Base-by-base conservation (phyloP, 1,284 basidiomycete genomes). In the Sporisorium scitamineum region DNA sequence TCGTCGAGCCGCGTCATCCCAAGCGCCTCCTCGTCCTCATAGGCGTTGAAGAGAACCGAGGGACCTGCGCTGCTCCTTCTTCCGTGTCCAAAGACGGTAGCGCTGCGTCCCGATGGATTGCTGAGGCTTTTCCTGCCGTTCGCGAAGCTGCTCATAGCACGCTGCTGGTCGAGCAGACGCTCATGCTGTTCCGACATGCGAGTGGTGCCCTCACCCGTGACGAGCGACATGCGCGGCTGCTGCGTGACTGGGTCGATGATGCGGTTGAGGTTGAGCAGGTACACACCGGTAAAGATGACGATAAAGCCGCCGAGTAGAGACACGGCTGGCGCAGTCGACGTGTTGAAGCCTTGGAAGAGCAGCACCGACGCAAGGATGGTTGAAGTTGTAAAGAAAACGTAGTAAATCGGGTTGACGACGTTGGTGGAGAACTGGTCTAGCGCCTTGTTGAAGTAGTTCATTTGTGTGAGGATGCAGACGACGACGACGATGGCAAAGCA, bases 381-480 rank as follows among this genome's bases (percentile, higher is more conserved):
- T 13, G 92, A 92, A 2, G 94, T 94, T n/a, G 95, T 95, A 88
- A 99, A 99, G 86, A 94, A 92, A 86, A 98, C 96, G 84, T 96
- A 98, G 88, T 99, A 99, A 88, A 97, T 93, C 0, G 97, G 96
- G 85, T 99, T 99, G 65, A 99, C 95, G 47, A 98, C 94, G 84
- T 98, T 99, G 48, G 96, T 98, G 5, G 94, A 95, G 87, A 98
- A 99, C 1, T 92, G 94, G 85, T 98, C 96, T 58, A 99, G 89
- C 0, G 96, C 97, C 85, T 97, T 97, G 89, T 98, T 99, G 88
- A 98, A 97, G 88, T 97, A 99, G 87, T 97, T 96, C 93, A 97
- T 95, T 87, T 97, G 95, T 2, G 97, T 90, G 57, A 97, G 84
- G 82, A 99, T 98, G 87, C 94, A 98, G 3, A 91, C 87, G 1